Percentiles rank a stretch among this genome's conserved stretches.
phyloP scores from a whole-genome alignment of 768 basidiomycete species.

The Cystobasidium ongulense region DNA sequence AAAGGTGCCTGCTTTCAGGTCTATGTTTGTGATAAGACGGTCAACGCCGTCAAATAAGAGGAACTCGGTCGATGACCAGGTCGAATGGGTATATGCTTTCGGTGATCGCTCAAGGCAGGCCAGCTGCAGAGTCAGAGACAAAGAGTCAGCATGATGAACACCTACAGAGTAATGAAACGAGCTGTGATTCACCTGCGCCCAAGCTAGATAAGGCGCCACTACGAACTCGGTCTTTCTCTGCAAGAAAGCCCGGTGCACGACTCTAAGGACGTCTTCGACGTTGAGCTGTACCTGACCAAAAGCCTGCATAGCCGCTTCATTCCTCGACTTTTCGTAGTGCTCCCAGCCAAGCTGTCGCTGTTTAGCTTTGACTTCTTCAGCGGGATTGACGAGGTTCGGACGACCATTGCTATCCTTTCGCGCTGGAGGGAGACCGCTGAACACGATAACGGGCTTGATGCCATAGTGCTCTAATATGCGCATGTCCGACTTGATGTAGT shows the following conservation, averaged over 20 bases:
- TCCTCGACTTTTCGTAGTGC: constrained; percentile 83
- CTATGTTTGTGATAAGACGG: constrained; percentile 79
- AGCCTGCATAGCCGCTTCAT: constrained; percentile 74
- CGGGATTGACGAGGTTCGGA: constrained; percentile 38
- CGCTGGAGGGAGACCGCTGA: constrained; percentile 74
- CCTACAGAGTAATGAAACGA: not conserved
- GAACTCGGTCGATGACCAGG: constrained; percentile 82
- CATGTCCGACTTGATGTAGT: constrained; percentile 83
- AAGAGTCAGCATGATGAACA: not conserved
- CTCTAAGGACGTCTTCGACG: constrained; percentile 70
- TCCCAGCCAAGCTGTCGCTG: constrained; percentile 76
- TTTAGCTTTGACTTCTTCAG: constrained; percentile 57
- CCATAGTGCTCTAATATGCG: constrained; percentile 77
- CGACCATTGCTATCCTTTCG: constrained; percentile 46
- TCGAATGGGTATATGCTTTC: constrained; percentile 87
- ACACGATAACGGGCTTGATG: constrained; percentile 98
- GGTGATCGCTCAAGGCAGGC: constrained; percentile 88
- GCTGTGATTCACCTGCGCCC: constrained; percentile 71
- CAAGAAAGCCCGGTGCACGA: constrained; percentile 82
- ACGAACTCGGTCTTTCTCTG: constrained; percentile 93
- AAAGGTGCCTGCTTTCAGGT: constrained; percentile 64
- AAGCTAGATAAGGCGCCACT: constrained; percentile 87
- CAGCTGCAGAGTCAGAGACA: constrained; percentile 52
- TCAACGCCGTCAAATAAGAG: constrained; percentile 78
- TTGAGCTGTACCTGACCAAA: constrained; percentile 50